These are phyloP conservation scores for Diospyros lotus DNA, from an alignment of 148 eudicot genomes.

Conservation along the genomic window DNA sequence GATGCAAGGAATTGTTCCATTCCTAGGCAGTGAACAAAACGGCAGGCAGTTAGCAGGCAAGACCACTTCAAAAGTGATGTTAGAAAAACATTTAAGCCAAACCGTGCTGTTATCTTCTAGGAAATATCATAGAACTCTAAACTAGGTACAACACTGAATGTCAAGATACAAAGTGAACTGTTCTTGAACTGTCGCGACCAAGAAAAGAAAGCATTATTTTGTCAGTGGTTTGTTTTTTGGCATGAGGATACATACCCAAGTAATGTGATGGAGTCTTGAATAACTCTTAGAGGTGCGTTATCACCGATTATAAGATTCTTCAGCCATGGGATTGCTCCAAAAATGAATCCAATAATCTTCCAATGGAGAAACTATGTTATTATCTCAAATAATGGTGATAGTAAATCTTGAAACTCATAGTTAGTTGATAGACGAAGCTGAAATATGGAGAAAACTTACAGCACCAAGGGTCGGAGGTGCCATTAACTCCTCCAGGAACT, in stretches of 20 bases:
- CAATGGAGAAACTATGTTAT: background rate
- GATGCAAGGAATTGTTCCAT: constrained; percentile 71
- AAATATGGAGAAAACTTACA: constrained; percentile 40
- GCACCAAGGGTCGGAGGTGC: constrained; percentile 89
- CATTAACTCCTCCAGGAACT: constrained; percentile 52
- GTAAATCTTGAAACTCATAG: background rate
- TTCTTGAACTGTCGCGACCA: background rate
- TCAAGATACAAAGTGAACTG: background rate
- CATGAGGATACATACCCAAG: constrained; percentile 54
- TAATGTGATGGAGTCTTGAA: constrained; percentile 61
- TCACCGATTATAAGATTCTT: constrained; percentile 65
- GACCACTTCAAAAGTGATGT: background rate
- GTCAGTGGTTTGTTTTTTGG: too few species aligned
- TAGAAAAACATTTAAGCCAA: background rate
- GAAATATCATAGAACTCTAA: background rate
- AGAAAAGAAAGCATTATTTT: too few species aligned
- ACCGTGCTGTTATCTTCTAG: too few species aligned
- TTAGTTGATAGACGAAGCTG: background rate
- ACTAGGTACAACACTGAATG: background rate
- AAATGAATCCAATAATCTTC: constrained; percentile 58
- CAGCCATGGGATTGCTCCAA: constrained; percentile 64
- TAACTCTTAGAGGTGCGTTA: constrained; percentile 67
- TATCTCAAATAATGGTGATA: background rate
- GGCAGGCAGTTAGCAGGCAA: background rate
- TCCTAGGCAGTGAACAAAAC: constrained; percentile 26